Evolutionary conservation across 1,284 basidiomycete species (phyloP).

Genomic region (Veloporphyrellus conicus): DNA sequence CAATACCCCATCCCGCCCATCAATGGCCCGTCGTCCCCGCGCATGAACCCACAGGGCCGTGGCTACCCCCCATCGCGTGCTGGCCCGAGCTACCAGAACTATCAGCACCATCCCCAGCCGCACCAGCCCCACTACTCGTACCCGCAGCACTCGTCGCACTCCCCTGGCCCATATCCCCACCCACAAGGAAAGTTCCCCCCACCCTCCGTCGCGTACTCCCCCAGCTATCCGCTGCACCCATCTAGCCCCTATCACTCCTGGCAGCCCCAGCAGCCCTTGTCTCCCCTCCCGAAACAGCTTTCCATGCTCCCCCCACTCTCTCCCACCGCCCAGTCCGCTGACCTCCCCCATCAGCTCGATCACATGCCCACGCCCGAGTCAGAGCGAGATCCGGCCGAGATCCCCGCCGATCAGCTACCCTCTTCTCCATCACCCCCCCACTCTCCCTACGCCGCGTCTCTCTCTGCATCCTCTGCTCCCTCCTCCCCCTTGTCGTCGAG

Average conservation of each 20-base stretch:
- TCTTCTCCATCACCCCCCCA: conserved; percentile 1
- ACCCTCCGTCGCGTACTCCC: conserved; percentile 18
- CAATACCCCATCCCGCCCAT: conserved; percentile 27
- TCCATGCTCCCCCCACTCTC: conserved; percentile 26
- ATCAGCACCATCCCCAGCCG: conserved; percentile 17
- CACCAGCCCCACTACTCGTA: conserved; percentile 17
- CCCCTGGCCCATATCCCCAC: conserved; percentile 18
- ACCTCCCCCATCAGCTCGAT: conserved; percentile 1
- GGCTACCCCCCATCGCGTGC: conserved; percentile 25
- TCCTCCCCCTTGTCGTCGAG: conserved; percentile 16
- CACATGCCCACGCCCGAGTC: conserved; percentile 1
- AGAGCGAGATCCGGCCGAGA: conserved; percentile 7
- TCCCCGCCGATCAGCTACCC: neutral
- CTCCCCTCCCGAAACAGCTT: conserved; percentile 32
- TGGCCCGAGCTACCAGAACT: conserved; percentile 18
- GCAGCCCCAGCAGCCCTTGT: conserved; percentile 33
- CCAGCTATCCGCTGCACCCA: conserved; percentile 19
- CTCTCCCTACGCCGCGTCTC: neutral
- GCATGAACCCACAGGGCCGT: conserved; percentile 17
- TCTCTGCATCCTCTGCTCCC: neutral
- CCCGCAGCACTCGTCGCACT: conserved; percentile 20
- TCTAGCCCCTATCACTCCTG: conserved; percentile 25
- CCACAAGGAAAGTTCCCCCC: conserved; percentile 22
- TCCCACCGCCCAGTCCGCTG: conserved; percentile 1
- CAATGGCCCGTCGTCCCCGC: conserved; percentile 24